These are phyloP conservation scores for Hypoxylon fragiforme DNA, from an alignment of 495 filamentous ascomycete genomes.

Conservation along the genomic window DNA sequence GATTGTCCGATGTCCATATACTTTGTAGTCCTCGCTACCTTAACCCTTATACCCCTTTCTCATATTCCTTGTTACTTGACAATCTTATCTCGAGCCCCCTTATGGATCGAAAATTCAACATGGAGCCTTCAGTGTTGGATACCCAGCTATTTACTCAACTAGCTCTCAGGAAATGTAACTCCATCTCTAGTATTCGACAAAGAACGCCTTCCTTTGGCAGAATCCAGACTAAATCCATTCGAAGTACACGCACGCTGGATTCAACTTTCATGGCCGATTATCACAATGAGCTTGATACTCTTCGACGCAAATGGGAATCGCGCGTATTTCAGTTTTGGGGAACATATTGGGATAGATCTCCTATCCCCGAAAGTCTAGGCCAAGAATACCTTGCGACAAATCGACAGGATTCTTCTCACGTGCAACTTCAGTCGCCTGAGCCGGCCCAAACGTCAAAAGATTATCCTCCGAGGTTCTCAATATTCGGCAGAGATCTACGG, in stretches of 20 bases:
- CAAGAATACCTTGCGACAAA: background rate
- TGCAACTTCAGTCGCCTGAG: background rate
- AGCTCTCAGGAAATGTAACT: background rate
- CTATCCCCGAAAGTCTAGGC: background rate
- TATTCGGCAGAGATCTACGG: background rate
- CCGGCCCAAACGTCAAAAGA: background rate
- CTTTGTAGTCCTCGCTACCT: background rate
- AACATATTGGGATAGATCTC: background rate
- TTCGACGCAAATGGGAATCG: background rate
- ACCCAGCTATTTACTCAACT: background rate
- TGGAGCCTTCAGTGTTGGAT: background rate
- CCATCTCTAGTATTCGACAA: background rate
- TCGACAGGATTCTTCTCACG: background rate
- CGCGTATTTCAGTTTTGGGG: conserved; percentile 7
- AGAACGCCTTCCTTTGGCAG: conserved; percentile 1
- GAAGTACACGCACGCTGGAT: conserved; percentile 5
- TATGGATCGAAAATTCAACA: background rate
- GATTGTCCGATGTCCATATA: background rate
- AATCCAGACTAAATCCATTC: conserved; percentile 3
- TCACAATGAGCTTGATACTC: background rate
- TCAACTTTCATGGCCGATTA: conserved; percentile 4
- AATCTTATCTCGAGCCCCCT: background rate
- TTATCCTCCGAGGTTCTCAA: background rate
- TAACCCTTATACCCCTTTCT: background rate
- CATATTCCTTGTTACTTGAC: background rate